Percentiles rank a stretch among this genome's conserved stretches.
Conservation (phyloP, 1,139 yeast genomes). For the Candida dubliniensis region DNA sequence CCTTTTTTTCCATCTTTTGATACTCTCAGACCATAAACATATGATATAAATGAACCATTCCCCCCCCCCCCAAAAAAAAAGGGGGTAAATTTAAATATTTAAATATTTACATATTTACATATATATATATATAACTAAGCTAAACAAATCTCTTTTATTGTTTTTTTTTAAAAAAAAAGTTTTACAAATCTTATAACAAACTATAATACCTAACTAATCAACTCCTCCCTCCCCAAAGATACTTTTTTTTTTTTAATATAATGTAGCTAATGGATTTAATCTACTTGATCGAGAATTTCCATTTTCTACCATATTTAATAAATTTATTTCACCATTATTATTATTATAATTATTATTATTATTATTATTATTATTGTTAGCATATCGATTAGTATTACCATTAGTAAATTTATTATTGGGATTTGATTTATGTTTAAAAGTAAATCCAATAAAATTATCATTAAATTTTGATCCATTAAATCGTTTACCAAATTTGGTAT, state of each 20-base stretch:
- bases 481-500: too few relatives aligned
- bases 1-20: too few relatives aligned
- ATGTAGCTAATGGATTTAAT: conserved; percentile 49
- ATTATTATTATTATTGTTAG: conserved; percentile 12
- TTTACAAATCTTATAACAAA: too few relatives aligned
- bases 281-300: conserved; percentile 23
- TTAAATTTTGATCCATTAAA: conserved; percentile 10
- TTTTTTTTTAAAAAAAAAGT: conserved; percentile 20
- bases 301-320: conserved; percentile 28
- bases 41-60: too few relatives aligned
- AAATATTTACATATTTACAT: too few relatives aligned
- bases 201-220: too few relatives aligned
- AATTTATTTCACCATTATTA: conserved; percentile 40
- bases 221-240: too few relatives aligned
- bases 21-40: too few relatives aligned
- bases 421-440: conserved; percentile 85
- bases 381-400: background rate
- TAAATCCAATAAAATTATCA: conserved; percentile 85
- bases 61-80: too few relatives aligned
- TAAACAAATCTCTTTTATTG: too few relatives aligned
- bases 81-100: too few relatives aligned
- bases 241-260: conserved; percentile 28
- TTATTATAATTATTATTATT: background rate
- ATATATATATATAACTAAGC: background rate
- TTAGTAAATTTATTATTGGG: conserved; percentile 50